Evolutionary conservation across 176 grass and related monocot genomes (phyloP), one percentile per base, ranked within the genome.

Genomic region (Oryza meyeriana): DNA sequence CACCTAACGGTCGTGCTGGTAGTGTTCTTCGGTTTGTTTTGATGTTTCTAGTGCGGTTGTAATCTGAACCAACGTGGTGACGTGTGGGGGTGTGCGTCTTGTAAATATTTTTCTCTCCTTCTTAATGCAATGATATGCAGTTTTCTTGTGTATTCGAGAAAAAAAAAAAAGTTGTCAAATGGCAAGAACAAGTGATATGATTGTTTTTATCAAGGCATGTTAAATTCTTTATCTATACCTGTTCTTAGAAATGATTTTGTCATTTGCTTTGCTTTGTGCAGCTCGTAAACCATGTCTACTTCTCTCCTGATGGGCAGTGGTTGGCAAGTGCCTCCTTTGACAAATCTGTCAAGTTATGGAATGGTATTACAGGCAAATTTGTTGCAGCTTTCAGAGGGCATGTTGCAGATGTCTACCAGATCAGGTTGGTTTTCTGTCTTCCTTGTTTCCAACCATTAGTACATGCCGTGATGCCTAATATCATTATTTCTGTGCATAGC

Each of bases 241-340:
- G 11, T 79, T 52, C 62, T 47, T 26, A 26, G 4, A 57, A 67
- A 41, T 85, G 38, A 42, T 52, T 42, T 40, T 70, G 52, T 61
- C 40, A 27, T 82, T 36, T 47, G 27, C 83, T 74, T 75, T 81
- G 65, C 25, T 70, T 58, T 84, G 33, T 90, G 75, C 84, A 98
- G 96, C 86, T 95, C 48, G 96, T 98, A 74, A 98, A 98, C 77
- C 96, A 99, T 85, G 96, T 99, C 20, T 99, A 99, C 76, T 99
- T 99, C 90, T 99, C 96, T 47, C 96, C 96, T 71, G 96, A 99
- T 74, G 96, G 96, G 14, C 96, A 95, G 75, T 98, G 96, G 96
- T 74, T 98, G 82, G 96, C 93, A 64, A 98, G 96, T 81, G 96
- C 92, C 59, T 98, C 96, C 36, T 99, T 98, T 90, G 96, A 95